Percentiles rank a stretch among this genome's conserved stretches.
Conservation (phyloP, 768 basidiomycete genomes). For the Paxillus rubicundulus region DNA sequence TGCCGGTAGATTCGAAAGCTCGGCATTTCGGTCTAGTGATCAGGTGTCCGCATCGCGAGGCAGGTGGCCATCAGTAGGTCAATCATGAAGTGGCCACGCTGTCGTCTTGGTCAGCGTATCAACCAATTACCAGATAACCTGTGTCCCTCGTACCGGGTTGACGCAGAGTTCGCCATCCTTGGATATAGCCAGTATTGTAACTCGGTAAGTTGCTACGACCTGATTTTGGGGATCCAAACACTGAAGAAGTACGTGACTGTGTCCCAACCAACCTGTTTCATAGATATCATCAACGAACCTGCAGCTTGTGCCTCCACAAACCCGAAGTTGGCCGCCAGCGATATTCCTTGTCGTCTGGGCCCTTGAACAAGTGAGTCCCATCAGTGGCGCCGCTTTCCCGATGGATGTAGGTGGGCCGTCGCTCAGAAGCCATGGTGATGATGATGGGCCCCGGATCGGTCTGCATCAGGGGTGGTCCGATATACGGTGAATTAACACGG, state of each 20-base stretch:
- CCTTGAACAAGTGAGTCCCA: constrained; percentile 21
- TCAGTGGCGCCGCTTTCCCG: constrained; percentile 2
- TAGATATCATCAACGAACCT: constrained; percentile 15
- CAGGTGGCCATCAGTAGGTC: constrained; percentile 29
- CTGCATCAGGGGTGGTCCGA: constrained; percentile 19
- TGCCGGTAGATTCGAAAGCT: background rate
- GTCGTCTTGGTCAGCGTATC: constrained; percentile 2
- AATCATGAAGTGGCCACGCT: constrained; percentile 24
- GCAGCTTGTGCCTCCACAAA: constrained; percentile 14
- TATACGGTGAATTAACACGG: constrained; percentile 27
- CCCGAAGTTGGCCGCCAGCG: constrained; percentile 20
- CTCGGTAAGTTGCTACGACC: constrained; percentile 32
- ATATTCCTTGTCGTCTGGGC: constrained; percentile 22
- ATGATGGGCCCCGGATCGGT: constrained; percentile 17
- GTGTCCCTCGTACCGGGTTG: constrained; percentile 23
- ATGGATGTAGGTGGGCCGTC: constrained; percentile 7
- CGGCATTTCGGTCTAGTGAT: constrained; percentile 7
- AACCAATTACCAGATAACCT: background rate
- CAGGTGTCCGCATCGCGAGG: constrained; percentile 23
- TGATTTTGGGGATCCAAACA: constrained; percentile 21
- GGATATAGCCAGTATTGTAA: constrained; percentile 26
- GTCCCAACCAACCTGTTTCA: background rate
- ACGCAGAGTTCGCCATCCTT: constrained; percentile 33
- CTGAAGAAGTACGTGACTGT: constrained; percentile 7
- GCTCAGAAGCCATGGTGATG: constrained; percentile 16